Base-by-base conservation (phyloP, 2,329 filamentous ascomycete species). In the Helotiales sp. region DNA sequence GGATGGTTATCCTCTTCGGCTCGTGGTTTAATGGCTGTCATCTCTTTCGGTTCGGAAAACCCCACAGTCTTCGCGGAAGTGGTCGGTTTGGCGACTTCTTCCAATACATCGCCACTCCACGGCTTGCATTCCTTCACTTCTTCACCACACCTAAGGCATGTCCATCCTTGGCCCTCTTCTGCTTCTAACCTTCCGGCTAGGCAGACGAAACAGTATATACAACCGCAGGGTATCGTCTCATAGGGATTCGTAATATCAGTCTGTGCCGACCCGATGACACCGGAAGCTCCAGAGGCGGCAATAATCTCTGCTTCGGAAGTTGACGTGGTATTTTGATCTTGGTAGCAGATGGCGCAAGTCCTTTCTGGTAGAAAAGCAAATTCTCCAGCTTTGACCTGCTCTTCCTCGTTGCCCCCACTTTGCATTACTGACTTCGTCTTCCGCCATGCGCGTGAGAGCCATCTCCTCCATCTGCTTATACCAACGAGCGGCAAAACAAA, bases 241-340 rank as follows among this genome's bases (percentile, higher is more conserved):
- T 99, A 99, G 0, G 95, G 93, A 71, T 98, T 99, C 4, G 93
- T 97, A 61, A 98, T 88, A 68, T 98, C 95, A 0, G 93, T 97
- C 63, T 92, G 89, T 6, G 91, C 90, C 17, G 90, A 96, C 17
- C 93, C 93, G 40, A 96, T 81, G 10, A 96, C 88, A 13, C 93
- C 86, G 4, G 86, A 85, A 10, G 86, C 84, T 2, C 70, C 76
- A 42, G 86, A 83, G 0, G 86, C 84, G 0, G 88, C 86, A 64
- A 96, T 77, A 3, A 93, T 78, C 65, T 96, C 91, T 46, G 82
- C 86, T 74, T 96, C 92, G 2, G 85, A 85, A 1, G 84, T 82
- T 0, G 86, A 81, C 2, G 76, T 75, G 9, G 89, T 82, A 71
- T 96, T 97, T 72, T 96, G 91, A 66, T 96, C 93, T 68, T 93